Conservation (phyloP, 345 rosid species). For the Aquilaria malaccensis region DNA sequence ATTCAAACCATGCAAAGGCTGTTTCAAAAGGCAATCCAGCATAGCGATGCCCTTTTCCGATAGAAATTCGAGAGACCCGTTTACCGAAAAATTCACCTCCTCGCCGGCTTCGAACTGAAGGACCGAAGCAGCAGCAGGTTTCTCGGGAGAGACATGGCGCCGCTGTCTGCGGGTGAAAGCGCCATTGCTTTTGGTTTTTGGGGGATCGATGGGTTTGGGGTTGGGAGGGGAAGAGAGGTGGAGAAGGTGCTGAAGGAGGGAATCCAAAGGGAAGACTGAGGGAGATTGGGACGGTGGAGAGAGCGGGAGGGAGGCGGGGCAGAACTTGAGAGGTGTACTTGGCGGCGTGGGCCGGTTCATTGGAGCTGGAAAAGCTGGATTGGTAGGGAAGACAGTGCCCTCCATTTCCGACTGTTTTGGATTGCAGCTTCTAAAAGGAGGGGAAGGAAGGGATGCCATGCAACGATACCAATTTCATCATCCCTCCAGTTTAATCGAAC, state of each 20-base stretch:
- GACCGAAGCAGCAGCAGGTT: slow-evolving; percentile 25
- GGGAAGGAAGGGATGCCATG: neutral
- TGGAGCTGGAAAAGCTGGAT: slow-evolving; percentile 49
- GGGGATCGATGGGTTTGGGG: slow-evolving; percentile 4
- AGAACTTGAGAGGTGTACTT: slow-evolving; percentile 45
- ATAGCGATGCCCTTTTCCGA: slow-evolving; percentile 43
- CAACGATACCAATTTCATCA: too few relatives aligned
- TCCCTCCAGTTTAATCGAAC: too few relatives aligned
- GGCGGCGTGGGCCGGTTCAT: slow-evolving; percentile 28
- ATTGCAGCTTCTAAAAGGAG: neutral
- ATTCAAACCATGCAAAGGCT: slow-evolving; percentile 40
- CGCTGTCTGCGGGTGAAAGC: slow-evolving; percentile 26
- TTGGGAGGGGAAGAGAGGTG: slow-evolving; percentile 51
- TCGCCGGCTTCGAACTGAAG: slow-evolving; percentile 17
- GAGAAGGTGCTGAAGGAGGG: slow-evolving; percentile 70
- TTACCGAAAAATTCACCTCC: slow-evolving; percentile 17
- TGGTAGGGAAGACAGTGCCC: slow-evolving; percentile 51
- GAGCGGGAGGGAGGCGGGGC: slow-evolving; percentile 49
- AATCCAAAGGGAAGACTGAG: slow-evolving; percentile 53
- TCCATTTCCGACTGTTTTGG: slow-evolving; percentile 37
- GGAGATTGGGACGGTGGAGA: slow-evolving; percentile 43
- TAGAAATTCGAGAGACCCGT: slow-evolving; percentile 38
- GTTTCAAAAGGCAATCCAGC: slow-evolving; percentile 39
- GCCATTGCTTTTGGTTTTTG: slow-evolving; percentile 13
- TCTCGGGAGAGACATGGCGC: slow-evolving; percentile 14